Conservation (phyloP, 257 asterid genomes). For the Fraxinus cuspidata region DNA sequence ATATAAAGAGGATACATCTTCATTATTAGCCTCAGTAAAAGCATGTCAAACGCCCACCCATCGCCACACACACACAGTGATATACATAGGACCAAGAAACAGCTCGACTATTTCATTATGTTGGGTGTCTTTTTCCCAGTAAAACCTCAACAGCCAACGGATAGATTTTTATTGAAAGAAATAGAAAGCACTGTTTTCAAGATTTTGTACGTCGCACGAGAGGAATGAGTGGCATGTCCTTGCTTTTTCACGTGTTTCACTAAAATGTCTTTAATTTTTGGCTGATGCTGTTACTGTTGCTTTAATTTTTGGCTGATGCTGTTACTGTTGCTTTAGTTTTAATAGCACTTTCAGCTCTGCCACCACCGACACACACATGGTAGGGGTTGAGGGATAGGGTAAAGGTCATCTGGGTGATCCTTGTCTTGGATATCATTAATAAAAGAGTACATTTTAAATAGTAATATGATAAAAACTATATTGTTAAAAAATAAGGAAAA, state of each 20-base stretch:
- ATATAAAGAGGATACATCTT: conserved; percentile 48
- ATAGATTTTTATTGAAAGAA: conserved; percentile 27
- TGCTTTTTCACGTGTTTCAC: neutral
- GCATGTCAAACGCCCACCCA: conserved; percentile 60
- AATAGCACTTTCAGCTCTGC: too few species aligned
- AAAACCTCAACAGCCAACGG: conserved; percentile 31
- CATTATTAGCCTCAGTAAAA: conserved; percentile 54
- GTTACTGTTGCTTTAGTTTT: too few species aligned
- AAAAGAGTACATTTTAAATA: too few species aligned
- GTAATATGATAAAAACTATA: too few species aligned
- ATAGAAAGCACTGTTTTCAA: conserved; percentile 23
- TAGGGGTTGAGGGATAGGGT: too few species aligned
- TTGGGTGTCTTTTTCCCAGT: conserved; percentile 28
- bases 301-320: too few species aligned
- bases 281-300: neutral
- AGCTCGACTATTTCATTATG: conserved; percentile 18
- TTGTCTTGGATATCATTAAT: too few species aligned
- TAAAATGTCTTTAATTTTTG: too few species aligned
- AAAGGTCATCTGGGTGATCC: too few species aligned
- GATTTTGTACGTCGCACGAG: conserved; percentile 38
- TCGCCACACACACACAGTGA: conserved; percentile 6
- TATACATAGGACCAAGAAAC: conserved; percentile 21
- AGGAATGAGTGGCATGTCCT: conserved; percentile 10
- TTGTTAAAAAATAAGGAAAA: too few species aligned
- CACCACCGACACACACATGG: too few species aligned